A percentile compares a stretch with the other conserved stretches of the same genome.
Conservation (phyloP, 2,329 filamentous ascomycete genomes). For the Paraphoma sp. region DNA sequence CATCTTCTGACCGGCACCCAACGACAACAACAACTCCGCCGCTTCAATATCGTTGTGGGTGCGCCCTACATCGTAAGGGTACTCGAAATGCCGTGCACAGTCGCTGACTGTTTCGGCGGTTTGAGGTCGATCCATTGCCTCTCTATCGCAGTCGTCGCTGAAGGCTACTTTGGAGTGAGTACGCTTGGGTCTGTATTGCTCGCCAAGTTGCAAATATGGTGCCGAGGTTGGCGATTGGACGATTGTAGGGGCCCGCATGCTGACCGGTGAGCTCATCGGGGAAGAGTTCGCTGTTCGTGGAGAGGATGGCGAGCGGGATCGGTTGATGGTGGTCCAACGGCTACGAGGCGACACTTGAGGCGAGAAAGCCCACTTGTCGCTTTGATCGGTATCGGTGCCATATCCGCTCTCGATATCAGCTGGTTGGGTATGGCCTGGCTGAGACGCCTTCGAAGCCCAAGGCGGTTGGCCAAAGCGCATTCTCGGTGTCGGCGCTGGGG, state of each 20-base stretch:
- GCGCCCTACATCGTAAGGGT: conserved; percentile 9
- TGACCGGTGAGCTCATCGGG: conserved; percentile 15
- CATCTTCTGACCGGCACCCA: conserved; percentile 31
- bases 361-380: conserved; percentile 46
- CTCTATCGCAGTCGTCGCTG: conserved; percentile 3
- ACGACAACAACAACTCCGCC: conserved; percentile 44
- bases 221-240: conserved; percentile 20
- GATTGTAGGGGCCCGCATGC: conserved; percentile 3
- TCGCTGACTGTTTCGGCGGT: conserved; percentile 10
- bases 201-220: conserved; percentile 12
- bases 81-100: neutral
- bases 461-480: conserved; percentile 20
- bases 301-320: conserved; percentile 21
- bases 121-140: conserved; percentile 8
- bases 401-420: conserved; percentile 51
- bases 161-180: conserved; percentile 32
- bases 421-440: conserved; percentile 16
- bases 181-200: conserved; percentile 30
- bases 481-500: conserved; percentile 13
- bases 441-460: conserved; percentile 13
- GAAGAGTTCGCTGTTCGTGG: conserved; percentile 15
- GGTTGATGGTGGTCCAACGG: conserved; percentile 51
- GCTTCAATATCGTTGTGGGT: conserved; percentile 40
- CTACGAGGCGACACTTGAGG: conserved; percentile 49
- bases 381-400: conserved; percentile 50